Base-by-base conservation (phyloP, 208 protist genomes). In the Wallacemonas collosoma region DNA sequence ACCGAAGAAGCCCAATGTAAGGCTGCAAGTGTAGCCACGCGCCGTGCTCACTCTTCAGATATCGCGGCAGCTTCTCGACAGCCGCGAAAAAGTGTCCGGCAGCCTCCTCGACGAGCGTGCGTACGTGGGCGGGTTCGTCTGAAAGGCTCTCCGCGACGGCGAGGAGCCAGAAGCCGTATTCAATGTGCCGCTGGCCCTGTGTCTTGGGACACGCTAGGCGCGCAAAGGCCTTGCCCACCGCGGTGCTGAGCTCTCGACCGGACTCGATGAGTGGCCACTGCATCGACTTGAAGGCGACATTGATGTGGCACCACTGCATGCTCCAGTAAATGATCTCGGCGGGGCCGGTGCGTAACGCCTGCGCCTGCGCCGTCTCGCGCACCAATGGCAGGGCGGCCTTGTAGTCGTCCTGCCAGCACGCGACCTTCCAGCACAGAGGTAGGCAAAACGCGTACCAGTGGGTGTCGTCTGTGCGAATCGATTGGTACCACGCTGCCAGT, bases 21-120 rank as follows among this genome's bases (percentile, higher is more conserved):
- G 89, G 89, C 69, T 92, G 84, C 14, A 92, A 72, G 54, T 94
- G 85, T 35, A 94, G 76, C 89, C 89, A 94, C 35, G 85, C 81
- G 40, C 89, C 89, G 71, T 91, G 85, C 54, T 94, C 89, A 76
- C 85, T 92, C 17, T 82, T 74, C 51, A 94, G 78, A 54, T 89
- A 92, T 40, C 44, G 60, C n/a, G 89, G 89, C 55, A 92, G 75
- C 39, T 83, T 77, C n/a, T 41, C 67, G 66, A 92, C 86, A n/a
- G 89, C 86, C n/a, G 60, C 81, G 48, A 79, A 77, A 39, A 94
- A 94, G 67, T 91, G 82, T 39, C 68, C 58, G 15, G 75, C 75
- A 9, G 87, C 86, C 82, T 92, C 84, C 70, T 92, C 87, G 9
- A 89, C 83, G 54, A 83, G 89, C 43, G 64, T 79, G 51, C 85